Conservation (phyloP, 345 rosid genomes). For the Aethionema arabicum region DNA sequence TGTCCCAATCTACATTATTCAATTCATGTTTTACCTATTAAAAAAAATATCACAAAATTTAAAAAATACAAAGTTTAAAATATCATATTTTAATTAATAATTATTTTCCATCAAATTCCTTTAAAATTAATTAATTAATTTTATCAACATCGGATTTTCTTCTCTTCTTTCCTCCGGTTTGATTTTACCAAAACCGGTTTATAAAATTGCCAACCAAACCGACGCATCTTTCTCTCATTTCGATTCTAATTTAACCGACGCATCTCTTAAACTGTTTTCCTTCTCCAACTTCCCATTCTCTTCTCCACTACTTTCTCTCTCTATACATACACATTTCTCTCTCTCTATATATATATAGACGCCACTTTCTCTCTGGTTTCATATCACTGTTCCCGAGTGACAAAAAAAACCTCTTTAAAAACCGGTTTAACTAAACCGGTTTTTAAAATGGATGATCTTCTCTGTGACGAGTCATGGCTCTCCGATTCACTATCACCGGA, state of each 20-base stretch:
- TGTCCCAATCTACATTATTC: too few species aligned
- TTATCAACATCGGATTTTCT: not conserved
- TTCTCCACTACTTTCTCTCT: conserved; percentile 34
- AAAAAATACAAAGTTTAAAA: too few species aligned
- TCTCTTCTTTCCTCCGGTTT: not conserved
- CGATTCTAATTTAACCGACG: not conserved
- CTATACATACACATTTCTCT: conserved; percentile 1
- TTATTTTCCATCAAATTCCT: too few species aligned
- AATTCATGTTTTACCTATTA: too few species aligned
- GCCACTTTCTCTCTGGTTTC: conserved; percentile 11
- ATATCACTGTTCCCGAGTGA: conserved; percentile 7
- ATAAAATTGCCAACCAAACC: not conserved
- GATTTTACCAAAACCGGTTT: too few species aligned
- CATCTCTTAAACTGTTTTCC: conserved; percentile 25
- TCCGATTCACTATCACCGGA: conserved; percentile 25
- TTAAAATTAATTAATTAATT: too few species aligned
- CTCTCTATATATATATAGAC: not conserved
- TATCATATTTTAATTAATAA: too few species aligned
- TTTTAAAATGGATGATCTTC: conserved; percentile 29
- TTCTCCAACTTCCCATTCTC: conserved; percentile 29
- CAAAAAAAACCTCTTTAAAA: not conserved
- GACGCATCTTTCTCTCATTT: not conserved
- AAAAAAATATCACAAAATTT: too few species aligned
- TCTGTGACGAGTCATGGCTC: conserved; percentile 36
- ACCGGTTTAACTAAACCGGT: conserved; percentile 22